phyloP scores from a whole-genome alignment of 805 yeast genomes.

The Groenewaldozyma tartarivorans region DNA sequence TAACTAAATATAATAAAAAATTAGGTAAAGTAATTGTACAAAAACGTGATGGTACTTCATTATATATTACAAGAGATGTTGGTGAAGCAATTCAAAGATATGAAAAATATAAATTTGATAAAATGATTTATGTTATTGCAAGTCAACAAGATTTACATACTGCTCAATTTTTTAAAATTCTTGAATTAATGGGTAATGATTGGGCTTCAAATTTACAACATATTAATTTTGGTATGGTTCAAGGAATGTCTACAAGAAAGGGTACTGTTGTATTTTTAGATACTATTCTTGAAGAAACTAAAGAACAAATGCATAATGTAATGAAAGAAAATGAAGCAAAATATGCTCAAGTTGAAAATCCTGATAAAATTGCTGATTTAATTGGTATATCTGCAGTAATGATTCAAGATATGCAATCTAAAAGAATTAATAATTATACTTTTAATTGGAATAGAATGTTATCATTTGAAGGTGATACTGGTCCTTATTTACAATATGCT shows the following conservation, averaged over 20 bases:
- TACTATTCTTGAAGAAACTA: constrained; percentile 85
- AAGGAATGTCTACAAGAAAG: constrained; percentile 96
- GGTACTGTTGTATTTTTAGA: constrained; percentile 99
- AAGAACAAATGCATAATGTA: constrained; percentile 89
- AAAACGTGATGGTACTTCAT: constrained; percentile 91
- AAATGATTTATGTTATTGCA: constrained; percentile 94
- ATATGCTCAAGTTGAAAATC: constrained; percentile 86
- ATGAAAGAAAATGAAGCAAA: constrained; percentile 88
- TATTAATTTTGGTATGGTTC: constrained; percentile 94
- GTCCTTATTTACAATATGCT: constrained; percentile 97
- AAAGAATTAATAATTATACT: constrained; percentile 90
- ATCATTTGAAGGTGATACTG: constrained; percentile 98
- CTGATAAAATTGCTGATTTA: constrained; percentile 89
- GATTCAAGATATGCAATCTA: constrained; percentile 98
- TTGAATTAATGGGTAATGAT: constrained; percentile 79
- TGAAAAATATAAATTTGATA: constrained; percentile 75
- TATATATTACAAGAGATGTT: constrained; percentile 90
- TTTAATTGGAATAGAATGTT: constrained; percentile 98
- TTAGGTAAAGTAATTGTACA: constrained; percentile 88
- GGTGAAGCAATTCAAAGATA: constrained; percentile 94
- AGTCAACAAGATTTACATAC: constrained; percentile 91
- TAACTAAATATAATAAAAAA: constrained; percentile 77
- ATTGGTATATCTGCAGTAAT: constrained; percentile 96
- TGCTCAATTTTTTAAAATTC: constrained; percentile 88
- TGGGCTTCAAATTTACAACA: constrained; percentile 81